Evolutionary conservation across 805 yeast species (phyloP), one percentile per base, ranked within the genome.

Genomic region (Pichia kluyveri): DNA sequence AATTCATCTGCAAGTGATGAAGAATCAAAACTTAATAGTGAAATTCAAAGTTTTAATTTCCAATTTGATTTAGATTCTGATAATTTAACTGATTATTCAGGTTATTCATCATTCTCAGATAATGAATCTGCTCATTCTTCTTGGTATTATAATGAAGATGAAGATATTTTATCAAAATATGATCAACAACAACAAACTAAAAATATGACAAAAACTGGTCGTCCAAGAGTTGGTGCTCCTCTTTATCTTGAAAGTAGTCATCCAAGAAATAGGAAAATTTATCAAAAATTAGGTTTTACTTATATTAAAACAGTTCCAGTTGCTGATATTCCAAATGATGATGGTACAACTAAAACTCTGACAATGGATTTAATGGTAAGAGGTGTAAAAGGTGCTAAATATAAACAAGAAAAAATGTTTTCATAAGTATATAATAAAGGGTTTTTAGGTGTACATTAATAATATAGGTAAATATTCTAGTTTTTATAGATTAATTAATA

Each of bases 181-280:
- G 68, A 64, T 49, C 51, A 60, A 50, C 54, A 48, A 53, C 62
- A 54, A 53, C 45, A 52, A 43, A 56, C 44, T 62, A 46, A 42
- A 19, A 34, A 34, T 15, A 7, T 34, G 9, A 34, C 37, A 12
- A 37, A 37, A 19, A 37, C 15, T n/a, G 71, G 49, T 52, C 42
- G 61, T 14, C 15, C 39, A 11, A 55, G 62, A 44, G 49, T 60
- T 15, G 68, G 68, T 28, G 63, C 65, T 38, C 62, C 68, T 14
- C 60, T 71, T 49, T 79, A 79, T 60, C 69, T 79, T 51, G 85
- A 79, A 60, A 70, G 79, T 43, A 76, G 83, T 27, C 77, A 76
- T 61, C 75, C 75, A 11, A 67, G 70, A 47, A 79, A 79, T 58
- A 66, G 78, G 36, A 66, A 63, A 47, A 76, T 79, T 49, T 79